Conservation (phyloP, 192 early-diverging fungal genomes). For the Spizellomyces sp. region DNA sequence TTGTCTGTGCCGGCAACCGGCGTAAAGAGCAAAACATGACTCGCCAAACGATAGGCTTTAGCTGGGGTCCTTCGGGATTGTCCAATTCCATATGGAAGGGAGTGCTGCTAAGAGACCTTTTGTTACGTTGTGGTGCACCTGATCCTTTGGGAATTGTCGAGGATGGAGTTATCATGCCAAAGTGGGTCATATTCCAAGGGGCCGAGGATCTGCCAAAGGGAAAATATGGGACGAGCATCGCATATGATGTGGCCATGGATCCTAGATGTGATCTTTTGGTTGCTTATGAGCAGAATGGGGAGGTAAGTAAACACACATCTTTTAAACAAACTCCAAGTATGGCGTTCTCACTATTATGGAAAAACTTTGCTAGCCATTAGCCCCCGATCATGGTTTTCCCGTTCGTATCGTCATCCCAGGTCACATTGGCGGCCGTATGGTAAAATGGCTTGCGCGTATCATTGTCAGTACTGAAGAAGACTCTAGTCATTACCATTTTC, state of each 20-base stretch:
- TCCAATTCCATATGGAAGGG: slow-evolving; percentile 66
- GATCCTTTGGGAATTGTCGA: neutral
- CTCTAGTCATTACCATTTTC: slow-evolving; percentile 71
- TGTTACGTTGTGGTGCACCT: slow-evolving; percentile 32
- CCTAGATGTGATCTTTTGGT: slow-evolving; percentile 70
- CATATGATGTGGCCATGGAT: slow-evolving; percentile 67
- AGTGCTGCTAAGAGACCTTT: slow-evolving; percentile 53
- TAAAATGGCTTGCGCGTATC: slow-evolving; percentile 78
- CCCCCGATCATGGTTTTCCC: slow-evolving; percentile 84
- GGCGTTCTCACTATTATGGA: no score
- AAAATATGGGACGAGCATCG: slow-evolving; percentile 73
- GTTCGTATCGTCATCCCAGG: slow-evolving; percentile 82
- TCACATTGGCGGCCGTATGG: slow-evolving; percentile 80
- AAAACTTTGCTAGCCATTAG: slow-evolving; percentile 32
- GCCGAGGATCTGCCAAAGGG: slow-evolving; percentile 65
- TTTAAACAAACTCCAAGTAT: no score
- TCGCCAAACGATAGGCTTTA: slow-evolving; percentile 62
- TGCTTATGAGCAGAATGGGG: slow-evolving; percentile 80
- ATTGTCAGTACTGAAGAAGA: slow-evolving; percentile 61
- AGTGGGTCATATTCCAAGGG: slow-evolving; percentile 62
- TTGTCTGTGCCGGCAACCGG: slow-evolving; percentile 69
- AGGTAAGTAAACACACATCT: neutral
- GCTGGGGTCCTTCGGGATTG: slow-evolving; percentile 60
- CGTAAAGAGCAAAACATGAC: slow-evolving; percentile 72
- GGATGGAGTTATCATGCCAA: slow-evolving; percentile 11